phyloP scores from a whole-genome alignment of 1,284 basidiomycete genomes.

The Ustilago loliicola region DNA sequence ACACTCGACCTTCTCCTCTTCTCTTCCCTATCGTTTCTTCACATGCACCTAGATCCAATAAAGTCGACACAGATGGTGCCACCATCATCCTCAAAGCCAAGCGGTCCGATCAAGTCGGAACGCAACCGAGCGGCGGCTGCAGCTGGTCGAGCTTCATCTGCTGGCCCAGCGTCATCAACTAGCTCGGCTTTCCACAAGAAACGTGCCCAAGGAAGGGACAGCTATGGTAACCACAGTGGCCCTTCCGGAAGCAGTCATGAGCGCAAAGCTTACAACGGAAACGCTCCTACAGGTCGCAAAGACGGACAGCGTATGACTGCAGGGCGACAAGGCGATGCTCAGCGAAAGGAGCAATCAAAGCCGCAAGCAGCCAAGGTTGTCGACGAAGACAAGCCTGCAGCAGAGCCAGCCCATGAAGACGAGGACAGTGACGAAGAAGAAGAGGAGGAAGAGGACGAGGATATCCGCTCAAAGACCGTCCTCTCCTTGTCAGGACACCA shows the following conservation, averaged over 20 bases:
- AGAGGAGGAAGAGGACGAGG: slow-evolving; percentile 17
- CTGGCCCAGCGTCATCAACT: slow-evolving; percentile 19
- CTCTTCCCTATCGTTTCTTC: not conserved
- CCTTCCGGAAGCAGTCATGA: slow-evolving; percentile 19
- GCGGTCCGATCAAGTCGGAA: slow-evolving; percentile 44
- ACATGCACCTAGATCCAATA: not conserved
- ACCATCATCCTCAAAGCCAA: slow-evolving; percentile 5
- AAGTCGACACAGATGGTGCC: slow-evolving; percentile 22
- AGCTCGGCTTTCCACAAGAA: slow-evolving; percentile 48
- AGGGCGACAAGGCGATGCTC: not conserved
- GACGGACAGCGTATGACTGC: not conserved
- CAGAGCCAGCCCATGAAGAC: not conserved
- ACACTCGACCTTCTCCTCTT: slow-evolving; percentile 6
- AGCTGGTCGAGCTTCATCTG: not conserved
- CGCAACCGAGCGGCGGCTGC: slow-evolving; percentile 39
- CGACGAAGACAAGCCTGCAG: not conserved
- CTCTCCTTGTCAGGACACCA: slow-evolving; percentile 57
- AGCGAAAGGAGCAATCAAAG: not conserved
- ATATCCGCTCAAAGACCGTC: slow-evolving; percentile 38
- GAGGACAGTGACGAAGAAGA: slow-evolving; percentile 1
- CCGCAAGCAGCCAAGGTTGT: not conserved
- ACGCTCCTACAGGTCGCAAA: not conserved
- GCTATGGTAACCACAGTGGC: not conserved
- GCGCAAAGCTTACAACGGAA: not conserved
- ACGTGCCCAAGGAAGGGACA: slow-evolving; percentile 27